phyloP scores from a whole-genome alignment of 805 yeast genomes.

The Metschnikowia anglica region DNA sequence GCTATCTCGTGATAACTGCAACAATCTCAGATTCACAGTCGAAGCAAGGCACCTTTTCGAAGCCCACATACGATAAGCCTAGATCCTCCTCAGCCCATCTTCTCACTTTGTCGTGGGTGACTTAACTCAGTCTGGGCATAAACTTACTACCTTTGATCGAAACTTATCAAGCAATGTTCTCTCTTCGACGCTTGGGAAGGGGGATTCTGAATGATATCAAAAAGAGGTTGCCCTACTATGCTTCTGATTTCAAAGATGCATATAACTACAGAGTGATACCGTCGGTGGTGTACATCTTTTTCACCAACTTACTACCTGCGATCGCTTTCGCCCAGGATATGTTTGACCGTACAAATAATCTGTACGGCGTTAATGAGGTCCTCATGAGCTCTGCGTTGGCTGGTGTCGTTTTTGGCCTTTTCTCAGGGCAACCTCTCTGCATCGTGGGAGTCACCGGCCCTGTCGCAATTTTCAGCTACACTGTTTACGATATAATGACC shows the following conservation, averaged over 20 bases:
- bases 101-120: too few relatives aligned
- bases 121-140: too few relatives aligned
- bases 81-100: too few relatives aligned
- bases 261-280: slow-evolving; percentile 86
- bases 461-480: slow-evolving; percentile 84
- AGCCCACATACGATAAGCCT: too few relatives aligned
- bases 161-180: slow-evolving; percentile 2
- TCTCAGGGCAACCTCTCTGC: slow-evolving; percentile 89
- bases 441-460: slow-evolving; percentile 99
- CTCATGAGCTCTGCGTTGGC: slow-evolving; percentile 81
- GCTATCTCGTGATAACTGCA: too few relatives aligned
- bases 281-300: slow-evolving; percentile 75
- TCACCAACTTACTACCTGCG: slow-evolving; percentile 90
- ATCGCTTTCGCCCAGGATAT: slow-evolving; percentile 95
- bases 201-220: slow-evolving; percentile 57
- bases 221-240: slow-evolving; percentile 62
- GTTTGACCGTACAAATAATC: slow-evolving; percentile 85
- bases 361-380: slow-evolving; percentile 92
- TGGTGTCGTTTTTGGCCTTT: slow-evolving; percentile 81
- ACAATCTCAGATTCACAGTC: too few relatives aligned
- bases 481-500: slow-evolving; percentile 70
- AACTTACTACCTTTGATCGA: not conserved
- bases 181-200: slow-evolving; percentile 28
- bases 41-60: too few relatives aligned
- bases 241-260: slow-evolving; percentile 80